These are phyloP conservation scores for Pleurotus sapidus DNA, from an alignment of 768 basidiomycete genomes.

Conservation along the genomic window DNA sequence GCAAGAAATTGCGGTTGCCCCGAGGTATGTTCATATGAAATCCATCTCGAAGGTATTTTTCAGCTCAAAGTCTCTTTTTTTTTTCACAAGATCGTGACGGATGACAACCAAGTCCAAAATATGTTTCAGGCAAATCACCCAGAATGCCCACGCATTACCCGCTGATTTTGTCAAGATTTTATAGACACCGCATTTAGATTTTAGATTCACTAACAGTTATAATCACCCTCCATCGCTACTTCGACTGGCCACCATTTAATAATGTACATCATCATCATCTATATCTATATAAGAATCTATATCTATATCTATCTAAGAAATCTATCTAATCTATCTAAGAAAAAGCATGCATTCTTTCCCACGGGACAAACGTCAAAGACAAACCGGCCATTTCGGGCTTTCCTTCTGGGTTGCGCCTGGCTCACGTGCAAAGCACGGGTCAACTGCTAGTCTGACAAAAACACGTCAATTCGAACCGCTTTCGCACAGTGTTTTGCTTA, in stretches of 20 bases:
- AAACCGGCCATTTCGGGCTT: too few relatives aligned
- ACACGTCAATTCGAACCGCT: too few relatives aligned
- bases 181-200: neutral
- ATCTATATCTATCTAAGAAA: too few relatives aligned
- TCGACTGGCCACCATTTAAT: neutral
- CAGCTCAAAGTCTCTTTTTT: neutral
- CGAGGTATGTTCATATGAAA: conserved; percentile 25
- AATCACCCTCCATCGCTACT: neutral
- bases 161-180: conserved; percentile 19
- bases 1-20: conserved; percentile 38
- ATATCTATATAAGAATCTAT: too few relatives aligned
- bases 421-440: too few relatives aligned
- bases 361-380: too few relatives aligned
- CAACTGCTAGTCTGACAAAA: too few relatives aligned
- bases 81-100: conserved; percentile 32
- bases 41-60: neutral
- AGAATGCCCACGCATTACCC: conserved; percentile 35
- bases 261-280: neutral
- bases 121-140: conserved; percentile 42
- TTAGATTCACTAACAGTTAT: neutral
- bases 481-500: too few relatives aligned
- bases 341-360: too few relatives aligned
- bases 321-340: too few relatives aligned
- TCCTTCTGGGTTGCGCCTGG: too few relatives aligned
- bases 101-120: conserved; percentile 43